Evolutionary conservation across 2,329 filamentous ascomycete genomes (phyloP), one percentile per base, ranked within the genome.

Genomic region (Bipolaris sorokiniana): DNA sequence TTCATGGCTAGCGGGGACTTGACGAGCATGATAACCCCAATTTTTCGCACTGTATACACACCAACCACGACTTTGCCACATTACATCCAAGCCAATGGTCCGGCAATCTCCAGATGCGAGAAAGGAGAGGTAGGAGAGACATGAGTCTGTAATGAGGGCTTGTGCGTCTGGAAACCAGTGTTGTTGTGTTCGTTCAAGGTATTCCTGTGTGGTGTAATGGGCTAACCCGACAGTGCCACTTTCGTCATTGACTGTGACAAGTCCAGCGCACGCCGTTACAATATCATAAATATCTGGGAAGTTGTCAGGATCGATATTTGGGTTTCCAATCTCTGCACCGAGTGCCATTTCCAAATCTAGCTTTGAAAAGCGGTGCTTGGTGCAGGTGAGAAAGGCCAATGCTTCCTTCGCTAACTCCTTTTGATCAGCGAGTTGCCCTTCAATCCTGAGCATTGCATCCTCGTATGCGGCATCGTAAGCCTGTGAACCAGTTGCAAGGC

Each of bases 201-300:
- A 73, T 18, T 66, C 59, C 44, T 74, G 67, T 1, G 67, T 63
- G 2, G 70, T 74, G 42, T 72, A 71, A 44, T 73, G 70, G 9
- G 69, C 71, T 11, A 72, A 65, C 28, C 66, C 69, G 41, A 67
- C 63, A 40, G 67, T 62, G 11, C 50, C 53, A 48, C 69, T 73
- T 11, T 67, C 49, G 46, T 68, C 41, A 36, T 77, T 69, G 7
- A 74, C 55, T 9, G 54, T 61, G 34, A 78, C 68, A 6, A 78
- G 62, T 3, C 74, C 72, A 37, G 69, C 66, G 44, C 73, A 71
- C 0, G 61, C 57, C 6, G 61, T 65, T 6, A 67, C 6, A 1
- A 68, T 3, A 13, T 63, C 56, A 40, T 67, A 56, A 3, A 55
- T 36, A 22, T 67, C 54, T n/a, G 51, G 55, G 16, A 58, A 48